Conservation (phyloP, 2,329 filamentous ascomycete genomes). For the Aspergillus sojae region DNA sequence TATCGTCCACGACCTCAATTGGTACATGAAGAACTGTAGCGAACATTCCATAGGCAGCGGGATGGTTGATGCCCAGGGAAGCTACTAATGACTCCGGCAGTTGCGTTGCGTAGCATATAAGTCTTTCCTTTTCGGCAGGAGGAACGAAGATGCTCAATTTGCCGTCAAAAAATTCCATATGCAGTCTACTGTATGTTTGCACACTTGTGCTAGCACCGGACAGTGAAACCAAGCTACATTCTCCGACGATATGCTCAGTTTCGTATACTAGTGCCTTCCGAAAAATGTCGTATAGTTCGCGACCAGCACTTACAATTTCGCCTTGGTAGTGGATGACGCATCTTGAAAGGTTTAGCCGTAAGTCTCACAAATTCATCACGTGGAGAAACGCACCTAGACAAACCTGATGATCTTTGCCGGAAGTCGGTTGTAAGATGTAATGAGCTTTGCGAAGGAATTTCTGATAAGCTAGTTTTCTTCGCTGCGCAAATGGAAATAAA, state of each 20-base stretch:
- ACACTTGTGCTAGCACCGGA: background rate
- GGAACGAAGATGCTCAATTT: constrained; percentile 8
- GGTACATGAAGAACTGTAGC: constrained; percentile 5
- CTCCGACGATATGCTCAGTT: background rate
- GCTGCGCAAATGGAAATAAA: constrained; percentile 2
- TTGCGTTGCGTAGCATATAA: constrained; percentile 9
- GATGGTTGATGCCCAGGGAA: background rate
- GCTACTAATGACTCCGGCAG: background rate
- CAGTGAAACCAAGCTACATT: background rate
- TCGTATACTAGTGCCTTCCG: background rate
- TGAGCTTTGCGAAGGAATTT: background rate
- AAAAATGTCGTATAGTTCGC: background rate
- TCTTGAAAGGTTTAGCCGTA: background rate
- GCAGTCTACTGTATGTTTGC: background rate
- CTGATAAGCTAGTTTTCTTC: background rate
- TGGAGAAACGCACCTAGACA: background rate
- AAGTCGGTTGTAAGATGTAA: constrained; percentile 5
- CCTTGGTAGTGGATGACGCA: background rate
- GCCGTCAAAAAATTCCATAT: background rate
- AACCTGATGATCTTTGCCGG: background rate
- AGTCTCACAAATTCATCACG: background rate
- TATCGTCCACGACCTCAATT: constrained; percentile 1
- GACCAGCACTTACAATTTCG: background rate
- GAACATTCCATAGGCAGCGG: background rate
- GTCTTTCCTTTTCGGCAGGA: background rate